Base-by-base conservation (phyloP, 345 rosid genomes). In the Barbarea vulgaris region DNA sequence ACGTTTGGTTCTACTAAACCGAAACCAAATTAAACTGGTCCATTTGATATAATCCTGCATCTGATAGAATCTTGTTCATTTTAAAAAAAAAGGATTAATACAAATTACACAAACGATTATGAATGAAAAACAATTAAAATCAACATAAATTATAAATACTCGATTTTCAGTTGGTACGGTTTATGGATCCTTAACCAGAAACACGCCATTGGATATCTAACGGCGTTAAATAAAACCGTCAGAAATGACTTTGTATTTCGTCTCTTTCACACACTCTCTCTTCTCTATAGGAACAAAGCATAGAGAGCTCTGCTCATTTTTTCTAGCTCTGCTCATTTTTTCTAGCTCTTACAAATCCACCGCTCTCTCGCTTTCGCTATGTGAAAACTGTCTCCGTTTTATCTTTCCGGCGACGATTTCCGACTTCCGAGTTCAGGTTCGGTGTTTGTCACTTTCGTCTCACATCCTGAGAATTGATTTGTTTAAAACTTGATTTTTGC, bases 191-290 rank as follows among this genome's bases (percentile, higher is more conserved):
- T 46, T 46, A n/a, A 44, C 50, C 66, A 17, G 25, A 31, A 55
- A 55, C 21, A 19, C 5, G 15, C 7, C 22, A 39, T 14, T 42
- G 15, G 73, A 63, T 54, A 51, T 67, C 64, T 72, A 41, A 87
- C 90, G 87, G 9, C 89, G 91, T 82, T 68, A 65, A 33, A 0
- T 27, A 55, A 74, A 74, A 31, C 86, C 84, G 85, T 87, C 84
- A 70, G 75, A 85, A 80, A 81, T 84, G 82, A 84, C 83, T 75
- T 59, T n/a, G 22, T 24, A 51, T 66, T 72, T 72, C 81, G 60
- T 81, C 77, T 53, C n/a, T n/a, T n/a, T n/a, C n/a, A n/a, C n/a
- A n/a, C n/a, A n/a, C n/a, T n/a, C n/a, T n/a, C n/a, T n/a, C n/a
- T n/a, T n/a, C n/a, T n/a, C n/a, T n/a, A n/a, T n/a, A n/a, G 24